phyloP scores from a whole-genome alignment of 768 basidiomycete species.

The Leccinellum rugosiceps region DNA sequence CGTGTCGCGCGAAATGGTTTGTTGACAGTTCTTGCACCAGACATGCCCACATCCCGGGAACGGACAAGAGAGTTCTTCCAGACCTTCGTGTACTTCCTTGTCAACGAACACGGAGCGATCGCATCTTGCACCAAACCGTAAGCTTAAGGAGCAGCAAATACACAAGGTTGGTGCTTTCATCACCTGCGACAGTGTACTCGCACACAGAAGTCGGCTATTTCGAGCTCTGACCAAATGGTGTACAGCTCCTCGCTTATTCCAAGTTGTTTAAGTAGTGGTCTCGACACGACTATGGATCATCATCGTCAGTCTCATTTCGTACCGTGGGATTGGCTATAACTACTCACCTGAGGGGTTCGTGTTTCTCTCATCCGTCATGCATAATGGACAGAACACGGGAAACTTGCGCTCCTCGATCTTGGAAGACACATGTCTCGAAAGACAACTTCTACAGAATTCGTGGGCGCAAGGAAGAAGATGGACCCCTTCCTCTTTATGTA shows the following conservation, averaged over 20 bases:
- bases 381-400: constrained; percentile 60
- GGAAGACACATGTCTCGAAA: constrained; percentile 40
- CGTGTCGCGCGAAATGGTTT: constrained; percentile 29
- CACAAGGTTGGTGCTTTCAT: background rate
- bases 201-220: constrained; percentile 40
- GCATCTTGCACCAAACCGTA: constrained; percentile 41
- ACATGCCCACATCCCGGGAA: constrained; percentile 43
- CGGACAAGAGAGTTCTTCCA: constrained; percentile 47
- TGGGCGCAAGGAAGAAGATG: constrained; percentile 46
- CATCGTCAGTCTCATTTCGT: background rate
- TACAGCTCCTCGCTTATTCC: constrained; percentile 43
- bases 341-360: constrained; percentile 33
- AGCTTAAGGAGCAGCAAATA: background rate
- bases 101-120: constrained; percentile 47
- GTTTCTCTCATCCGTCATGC: constrained; percentile 36
- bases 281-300: constrained; percentile 36
- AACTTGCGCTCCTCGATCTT: constrained; percentile 50
- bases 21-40: constrained; percentile 62
- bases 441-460: constrained; percentile 51
- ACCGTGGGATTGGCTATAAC: background rate
- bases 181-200: constrained; percentile 50
- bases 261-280: constrained; percentile 35
- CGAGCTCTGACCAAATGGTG: constrained; percentile 41
- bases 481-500: constrained; percentile 38
- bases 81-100: constrained; percentile 41